Conservation (phyloP, 495 filamentous ascomycete species). For the Schizothecium vesticola region DNA sequence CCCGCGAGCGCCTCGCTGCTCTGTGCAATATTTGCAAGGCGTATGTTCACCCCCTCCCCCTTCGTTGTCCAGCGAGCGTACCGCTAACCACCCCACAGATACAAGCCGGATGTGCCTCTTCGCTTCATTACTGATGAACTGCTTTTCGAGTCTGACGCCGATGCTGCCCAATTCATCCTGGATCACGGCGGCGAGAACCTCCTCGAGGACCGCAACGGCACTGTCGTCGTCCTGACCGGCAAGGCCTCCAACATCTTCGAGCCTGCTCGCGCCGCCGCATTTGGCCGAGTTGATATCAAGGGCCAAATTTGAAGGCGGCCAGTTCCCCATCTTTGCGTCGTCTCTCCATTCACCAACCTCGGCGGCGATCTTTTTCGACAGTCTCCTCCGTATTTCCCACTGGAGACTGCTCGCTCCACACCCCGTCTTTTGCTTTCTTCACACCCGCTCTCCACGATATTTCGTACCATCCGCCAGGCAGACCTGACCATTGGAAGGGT, state of each 20-base stretch:
- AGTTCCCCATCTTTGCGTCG: not conserved
- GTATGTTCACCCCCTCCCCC: constrained; percentile 52
- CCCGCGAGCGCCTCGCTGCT: constrained; percentile 85
- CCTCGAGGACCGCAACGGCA: constrained; percentile 71
- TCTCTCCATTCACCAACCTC: not conserved
- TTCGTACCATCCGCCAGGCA: not conserved
- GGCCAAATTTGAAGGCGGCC: constrained; percentile 70
- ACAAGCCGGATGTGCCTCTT: constrained; percentile 82
- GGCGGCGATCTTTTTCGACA: not conserved
- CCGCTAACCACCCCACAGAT: constrained; percentile 54
- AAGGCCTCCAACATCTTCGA: constrained; percentile 75
- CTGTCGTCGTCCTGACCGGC: constrained; percentile 67
- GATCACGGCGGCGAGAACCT: constrained; percentile 67
- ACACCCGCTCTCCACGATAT: not conserved
- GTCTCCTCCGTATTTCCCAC: not conserved
- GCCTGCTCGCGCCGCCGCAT: constrained; percentile 60
- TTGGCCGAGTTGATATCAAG: constrained; percentile 89
- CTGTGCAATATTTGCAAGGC: constrained; percentile 86
- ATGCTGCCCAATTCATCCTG: constrained; percentile 82
- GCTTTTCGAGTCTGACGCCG: constrained; percentile 86
- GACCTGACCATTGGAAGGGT: not conserved
- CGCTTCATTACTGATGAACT: constrained; percentile 94
- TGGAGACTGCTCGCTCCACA: not conserved
- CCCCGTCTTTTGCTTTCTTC: not conserved
- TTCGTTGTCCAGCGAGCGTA: not conserved